Conservation (phyloP, 148 eudicot species). For the Selenicereus undatus region DNA sequence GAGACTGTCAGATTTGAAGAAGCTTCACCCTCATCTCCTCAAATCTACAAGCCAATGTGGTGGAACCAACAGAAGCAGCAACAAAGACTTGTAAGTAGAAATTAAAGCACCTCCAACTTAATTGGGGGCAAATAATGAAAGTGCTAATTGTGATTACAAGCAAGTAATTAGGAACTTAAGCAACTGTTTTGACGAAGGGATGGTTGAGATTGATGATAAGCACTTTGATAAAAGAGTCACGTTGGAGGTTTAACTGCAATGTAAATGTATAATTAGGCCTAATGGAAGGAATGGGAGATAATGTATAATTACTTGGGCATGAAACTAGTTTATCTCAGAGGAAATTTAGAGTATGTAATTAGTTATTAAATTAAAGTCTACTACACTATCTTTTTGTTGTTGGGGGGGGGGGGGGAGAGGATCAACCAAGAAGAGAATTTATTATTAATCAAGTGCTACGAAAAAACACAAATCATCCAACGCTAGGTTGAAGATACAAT, state of each 20-base stretch:
- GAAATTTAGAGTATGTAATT: neutral
- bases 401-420: too few species aligned
- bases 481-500: too few species aligned
- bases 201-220: neutral
- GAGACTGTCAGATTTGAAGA: slow-evolving; percentile 42
- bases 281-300: too few species aligned
- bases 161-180: neutral
- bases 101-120: neutral
- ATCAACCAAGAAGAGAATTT: too few species aligned
- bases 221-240: neutral
- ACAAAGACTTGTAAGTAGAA: neutral
- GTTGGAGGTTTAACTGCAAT: neutral
- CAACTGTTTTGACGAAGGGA: slow-evolving; percentile 1
- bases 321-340: neutral
- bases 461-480: too few species aligned
- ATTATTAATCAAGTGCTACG: too few species aligned
- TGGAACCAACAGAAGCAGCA: neutral
- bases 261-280: neutral
- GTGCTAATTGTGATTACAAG: neutral
- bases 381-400: too few species aligned
- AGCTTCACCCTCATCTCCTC: slow-evolving; percentile 29
- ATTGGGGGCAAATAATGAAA: neutral
- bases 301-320: neutral
- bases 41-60: slow-evolving; percentile 1
- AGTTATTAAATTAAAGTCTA: neutral